These are phyloP conservation scores for Fraxinus velutina DNA, from an alignment of 305 asterid species.

Conservation along the genomic window DNA sequence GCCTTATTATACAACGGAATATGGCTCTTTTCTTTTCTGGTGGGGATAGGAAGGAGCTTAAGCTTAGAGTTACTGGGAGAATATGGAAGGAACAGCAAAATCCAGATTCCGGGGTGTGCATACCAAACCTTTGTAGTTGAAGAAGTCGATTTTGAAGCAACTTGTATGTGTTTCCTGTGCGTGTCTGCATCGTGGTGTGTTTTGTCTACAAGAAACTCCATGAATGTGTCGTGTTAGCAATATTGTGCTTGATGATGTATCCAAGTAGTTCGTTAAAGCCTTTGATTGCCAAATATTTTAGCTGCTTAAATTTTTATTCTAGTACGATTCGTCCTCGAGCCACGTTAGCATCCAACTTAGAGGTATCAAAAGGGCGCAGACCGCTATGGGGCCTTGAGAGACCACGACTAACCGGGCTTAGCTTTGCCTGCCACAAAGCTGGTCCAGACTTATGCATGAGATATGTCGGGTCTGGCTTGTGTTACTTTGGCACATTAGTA, in stretches of 20 bases:
- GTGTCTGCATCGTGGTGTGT: not conserved
- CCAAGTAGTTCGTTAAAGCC: not conserved
- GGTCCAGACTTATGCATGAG: not conserved
- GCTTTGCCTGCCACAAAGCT: not conserved
- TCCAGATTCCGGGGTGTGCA: slow-evolving; percentile 57
- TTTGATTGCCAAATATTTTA: slow-evolving; percentile 8
- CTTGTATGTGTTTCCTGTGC: not conserved
- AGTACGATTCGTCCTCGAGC: not conserved
- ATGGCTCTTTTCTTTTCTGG: slow-evolving; percentile 84
- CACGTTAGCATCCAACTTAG: not conserved
- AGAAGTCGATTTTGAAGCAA: not conserved
- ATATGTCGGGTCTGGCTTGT: not conserved
- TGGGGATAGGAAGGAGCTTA: slow-evolving; percentile 71
- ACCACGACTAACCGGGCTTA: not conserved
- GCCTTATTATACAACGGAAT: slow-evolving; percentile 71
- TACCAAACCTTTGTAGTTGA: slow-evolving; percentile 60
- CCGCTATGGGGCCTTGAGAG: not conserved
- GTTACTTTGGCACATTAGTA: not conserved
- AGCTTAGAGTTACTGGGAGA: slow-evolving; percentile 76
- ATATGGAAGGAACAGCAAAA: slow-evolving; percentile 75
- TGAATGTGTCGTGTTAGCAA: not conserved
- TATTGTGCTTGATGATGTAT: slow-evolving; percentile 17
- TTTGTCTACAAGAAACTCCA: not conserved
- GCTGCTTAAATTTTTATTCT: not conserved
- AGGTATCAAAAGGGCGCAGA: not conserved